Evolutionary conservation across 2,329 filamentous ascomycete genomes (phyloP), one percentile per base, ranked within the genome.

Genomic region (Sporothrix pallida): DNA sequence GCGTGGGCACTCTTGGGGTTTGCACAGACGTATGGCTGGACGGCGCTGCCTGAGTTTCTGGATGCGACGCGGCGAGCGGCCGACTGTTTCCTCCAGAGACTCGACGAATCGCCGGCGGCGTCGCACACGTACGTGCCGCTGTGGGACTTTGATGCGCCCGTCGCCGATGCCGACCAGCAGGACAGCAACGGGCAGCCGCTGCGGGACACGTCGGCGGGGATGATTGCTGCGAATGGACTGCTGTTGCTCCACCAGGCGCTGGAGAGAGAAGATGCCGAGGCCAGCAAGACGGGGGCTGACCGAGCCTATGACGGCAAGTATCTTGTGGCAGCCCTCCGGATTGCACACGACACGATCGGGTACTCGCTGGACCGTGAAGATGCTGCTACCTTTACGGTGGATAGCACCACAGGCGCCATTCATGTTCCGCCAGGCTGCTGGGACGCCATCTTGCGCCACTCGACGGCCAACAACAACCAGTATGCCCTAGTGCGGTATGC

Each of bases 1-100:
- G 85, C 85, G 0, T 87, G 86, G 86, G 82, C 81, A 0, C 83
- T 87, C 20, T 79, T 86, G n/a, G 86, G 86, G 0, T 87, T 86
- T 63, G 81, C 85, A 0, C 86, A 87, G 75, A 84, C 84, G 0
- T 87, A 85, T 73, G 79, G 78, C 37, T 87, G 85, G 85, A 87
- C 86, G 0, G 82, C 82, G 17, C 82, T 86, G 1, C 23, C 73
- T 0, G 80, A 80, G 3, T 87, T 86, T 65, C 79, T 87, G 0
- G 77, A 82, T 0, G 84, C 84, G 0, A 83, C 87, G 0, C 81
- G 82, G 4, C 81, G 81, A 0, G 78, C 86, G 50, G 84, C 85
- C 0, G 81, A 86, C 48, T 88, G 87, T 74, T 88, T 88, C 73
- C 75, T 88, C 12, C 71, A 78, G 0, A 79, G 84, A 0, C 78